These are phyloP conservation scores for Pleurotus tuber-regium DNA, from an alignment of 768 basidiomycete genomes.

Conservation along the genomic window DNA sequence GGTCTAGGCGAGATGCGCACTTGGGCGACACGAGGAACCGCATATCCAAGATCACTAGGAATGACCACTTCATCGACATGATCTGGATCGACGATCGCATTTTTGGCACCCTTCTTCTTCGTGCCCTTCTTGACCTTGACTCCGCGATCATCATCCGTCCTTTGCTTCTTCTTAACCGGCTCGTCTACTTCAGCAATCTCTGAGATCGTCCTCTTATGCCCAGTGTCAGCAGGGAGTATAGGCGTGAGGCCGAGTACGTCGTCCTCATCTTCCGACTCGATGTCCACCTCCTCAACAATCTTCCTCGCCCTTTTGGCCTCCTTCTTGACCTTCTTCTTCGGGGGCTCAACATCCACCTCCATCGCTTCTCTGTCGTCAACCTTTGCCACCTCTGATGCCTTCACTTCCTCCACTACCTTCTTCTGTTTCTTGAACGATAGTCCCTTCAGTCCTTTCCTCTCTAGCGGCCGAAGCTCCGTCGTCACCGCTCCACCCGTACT, in stretches of 20 bases:
- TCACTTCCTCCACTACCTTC: slow-evolving; percentile 38
- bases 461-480: slow-evolving; percentile 23
- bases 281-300: slow-evolving; percentile 39
- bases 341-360: slow-evolving; percentile 40
- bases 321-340: slow-evolving; percentile 60
- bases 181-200: slow-evolving; percentile 39
- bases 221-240: slow-evolving; percentile 20
- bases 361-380: slow-evolving; percentile 32
- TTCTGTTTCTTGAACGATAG: slow-evolving; percentile 49
- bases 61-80: slow-evolving; percentile 49
- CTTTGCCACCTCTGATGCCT: slow-evolving; percentile 34
- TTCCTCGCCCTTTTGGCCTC: slow-evolving; percentile 37
- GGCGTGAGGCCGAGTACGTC: slow-evolving; percentile 17
- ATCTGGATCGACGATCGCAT: slow-evolving; percentile 21
- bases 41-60: slow-evolving; percentile 46
- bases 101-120: slow-evolving; percentile 43
- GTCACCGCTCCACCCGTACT: slow-evolving; percentile 21
- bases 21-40: slow-evolving; percentile 47
- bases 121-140: slow-evolving; percentile 30
- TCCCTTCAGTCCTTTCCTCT: slow-evolving; percentile 42
- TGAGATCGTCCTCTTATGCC: slow-evolving; percentile 43
- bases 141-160: slow-evolving; percentile 24
- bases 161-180: slow-evolving; percentile 45
- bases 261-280: slow-evolving; percentile 65
- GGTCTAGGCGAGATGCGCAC: slow-evolving; percentile 43